Conservation (phyloP, 306 rosid genomes). For the Cucurbita maxima region DNA sequence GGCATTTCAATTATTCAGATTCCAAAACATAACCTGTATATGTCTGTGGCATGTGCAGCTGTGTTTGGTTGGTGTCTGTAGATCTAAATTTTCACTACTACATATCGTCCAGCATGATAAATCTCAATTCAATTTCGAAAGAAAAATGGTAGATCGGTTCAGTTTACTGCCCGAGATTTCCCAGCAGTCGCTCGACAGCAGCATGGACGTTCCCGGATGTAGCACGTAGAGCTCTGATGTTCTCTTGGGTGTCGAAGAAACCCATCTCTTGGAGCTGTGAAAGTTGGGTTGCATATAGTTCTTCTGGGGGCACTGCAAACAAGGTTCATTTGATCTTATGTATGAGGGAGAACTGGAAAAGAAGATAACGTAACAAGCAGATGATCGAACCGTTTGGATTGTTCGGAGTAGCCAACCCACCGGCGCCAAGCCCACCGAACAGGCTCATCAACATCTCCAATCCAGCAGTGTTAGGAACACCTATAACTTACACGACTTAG, state of each 20-base stretch:
- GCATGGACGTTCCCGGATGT: constrained; percentile 52
- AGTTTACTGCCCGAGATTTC: constrained; percentile 31
- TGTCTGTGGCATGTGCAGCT: constrained; percentile 14
- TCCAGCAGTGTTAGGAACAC: constrained; percentile 26
- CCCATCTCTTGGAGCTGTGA: constrained; percentile 63
- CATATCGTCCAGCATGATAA: neutral
- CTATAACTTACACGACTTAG: constrained; percentile 12
- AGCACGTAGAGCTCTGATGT: constrained; percentile 48
- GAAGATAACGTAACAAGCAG: neutral
- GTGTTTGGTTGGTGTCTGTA: constrained; percentile 6
- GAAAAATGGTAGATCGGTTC: neutral
- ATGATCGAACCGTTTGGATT: constrained; percentile 31
- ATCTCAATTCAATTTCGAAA: constrained; percentile 9
- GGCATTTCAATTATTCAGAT: constrained; percentile 23
- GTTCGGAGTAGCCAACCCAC: constrained; percentile 26
- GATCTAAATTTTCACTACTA: constrained; percentile 17
- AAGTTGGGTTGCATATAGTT: constrained; percentile 42
- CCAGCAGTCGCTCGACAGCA: constrained; percentile 58
- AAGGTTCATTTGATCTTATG: neutral
- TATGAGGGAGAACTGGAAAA: neutral
- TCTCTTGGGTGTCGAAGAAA: constrained; percentile 46
- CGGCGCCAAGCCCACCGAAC: constrained; percentile 56
- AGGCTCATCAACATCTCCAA: constrained; percentile 44
- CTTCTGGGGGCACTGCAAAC: constrained; percentile 41
- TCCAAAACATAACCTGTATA: constrained; percentile 26